These are phyloP conservation scores for Gracilaria vermiculophylla DNA, from an alignment of 23 red algal species.

Conservation along the genomic window DNA sequence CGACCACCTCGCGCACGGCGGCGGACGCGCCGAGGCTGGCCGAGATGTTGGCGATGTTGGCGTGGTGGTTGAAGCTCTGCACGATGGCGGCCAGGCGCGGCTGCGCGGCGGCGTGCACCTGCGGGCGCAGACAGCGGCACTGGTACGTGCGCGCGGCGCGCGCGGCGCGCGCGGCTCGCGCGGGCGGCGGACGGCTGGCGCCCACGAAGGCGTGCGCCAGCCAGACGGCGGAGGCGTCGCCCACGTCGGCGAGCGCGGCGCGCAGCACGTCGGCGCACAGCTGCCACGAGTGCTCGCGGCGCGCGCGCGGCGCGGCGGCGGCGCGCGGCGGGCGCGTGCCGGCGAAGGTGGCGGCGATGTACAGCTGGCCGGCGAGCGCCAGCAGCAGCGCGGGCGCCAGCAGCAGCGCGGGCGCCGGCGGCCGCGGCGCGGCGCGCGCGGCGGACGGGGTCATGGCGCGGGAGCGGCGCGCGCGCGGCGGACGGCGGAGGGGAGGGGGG, in stretches of 20 bases:
- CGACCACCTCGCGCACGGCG: constrained; percentile 56
- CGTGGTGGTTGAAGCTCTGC: constrained; percentile 72
- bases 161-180: no score
- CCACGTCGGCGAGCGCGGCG: constrained; percentile 13
- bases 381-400: constrained; percentile 22
- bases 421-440: no score
- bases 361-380: constrained; percentile 27
- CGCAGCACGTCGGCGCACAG: constrained; percentile 27
- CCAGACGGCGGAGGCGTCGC: constrained; percentile 36
- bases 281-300: constrained; percentile 15
- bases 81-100: constrained; percentile 67
- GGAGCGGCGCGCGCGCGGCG: no score
- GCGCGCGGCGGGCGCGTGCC: constrained; percentile 36
- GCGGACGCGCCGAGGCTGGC: constrained; percentile 10
- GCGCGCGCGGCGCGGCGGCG: background rate
- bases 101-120: constrained; percentile 27
- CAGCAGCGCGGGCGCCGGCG: no score
- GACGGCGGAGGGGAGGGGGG: no score
- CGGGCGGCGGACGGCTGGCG: background rate
- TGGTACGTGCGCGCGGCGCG: constrained; percentile 26
- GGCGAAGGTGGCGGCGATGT: constrained; percentile 56
- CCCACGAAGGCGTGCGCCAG: constrained; percentile 49
- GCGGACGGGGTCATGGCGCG: no score
- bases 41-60: constrained; percentile 62
- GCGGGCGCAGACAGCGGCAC: constrained; percentile 42